Evolutionary conservation across 768 basidiomycete genomes (phyloP).

Genomic region (Boletus fagicola): DNA sequence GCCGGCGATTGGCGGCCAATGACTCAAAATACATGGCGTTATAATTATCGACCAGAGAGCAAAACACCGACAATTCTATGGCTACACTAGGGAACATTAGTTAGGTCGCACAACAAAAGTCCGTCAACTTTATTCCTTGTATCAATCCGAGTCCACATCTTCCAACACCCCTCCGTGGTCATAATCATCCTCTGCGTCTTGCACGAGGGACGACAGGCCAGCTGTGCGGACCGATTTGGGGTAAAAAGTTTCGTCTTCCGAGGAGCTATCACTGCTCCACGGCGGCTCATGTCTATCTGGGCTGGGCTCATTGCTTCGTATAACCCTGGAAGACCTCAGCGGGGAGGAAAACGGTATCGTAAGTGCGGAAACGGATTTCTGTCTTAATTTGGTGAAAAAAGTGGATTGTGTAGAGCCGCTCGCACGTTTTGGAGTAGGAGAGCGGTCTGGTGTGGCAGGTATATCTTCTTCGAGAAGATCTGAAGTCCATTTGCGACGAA

Average conservation of each 20-base stretch:
- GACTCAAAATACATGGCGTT: neutral
- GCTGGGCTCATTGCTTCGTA: constrained; percentile 26
- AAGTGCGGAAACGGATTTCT: constrained; percentile 46
- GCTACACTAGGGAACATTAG: constrained; percentile 5
- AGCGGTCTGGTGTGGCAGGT: constrained; percentile 8
- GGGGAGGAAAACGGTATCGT: constrained; percentile 36
- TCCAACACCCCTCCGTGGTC: constrained; percentile 21
- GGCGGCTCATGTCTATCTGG: constrained; percentile 34
- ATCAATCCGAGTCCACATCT: constrained; percentile 24
- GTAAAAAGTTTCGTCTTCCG: constrained; percentile 39
- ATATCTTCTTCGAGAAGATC: constrained; percentile 35
- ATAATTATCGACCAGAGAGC: neutral
- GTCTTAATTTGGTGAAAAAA: constrained; percentile 44
- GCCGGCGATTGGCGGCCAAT: too few species aligned
- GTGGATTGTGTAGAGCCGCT: constrained; percentile 24
- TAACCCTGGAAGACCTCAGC: constrained; percentile 21
- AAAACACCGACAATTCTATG: neutral
- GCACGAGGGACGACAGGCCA: constrained; percentile 6
- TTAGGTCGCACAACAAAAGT: neutral
- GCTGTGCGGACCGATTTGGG: constrained; percentile 9
- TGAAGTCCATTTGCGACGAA: constrained; percentile 50
- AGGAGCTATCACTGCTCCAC: constrained; percentile 65
- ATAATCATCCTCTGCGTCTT: constrained; percentile 13
- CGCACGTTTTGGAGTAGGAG: constrained; percentile 8
- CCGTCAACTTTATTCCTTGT: neutral